A percentile compares a stretch with the other conserved stretches of the same genome.
phyloP scores from a whole-genome alignment of 257 asterid genomes.

The Nicotiana knightiana region DNA sequence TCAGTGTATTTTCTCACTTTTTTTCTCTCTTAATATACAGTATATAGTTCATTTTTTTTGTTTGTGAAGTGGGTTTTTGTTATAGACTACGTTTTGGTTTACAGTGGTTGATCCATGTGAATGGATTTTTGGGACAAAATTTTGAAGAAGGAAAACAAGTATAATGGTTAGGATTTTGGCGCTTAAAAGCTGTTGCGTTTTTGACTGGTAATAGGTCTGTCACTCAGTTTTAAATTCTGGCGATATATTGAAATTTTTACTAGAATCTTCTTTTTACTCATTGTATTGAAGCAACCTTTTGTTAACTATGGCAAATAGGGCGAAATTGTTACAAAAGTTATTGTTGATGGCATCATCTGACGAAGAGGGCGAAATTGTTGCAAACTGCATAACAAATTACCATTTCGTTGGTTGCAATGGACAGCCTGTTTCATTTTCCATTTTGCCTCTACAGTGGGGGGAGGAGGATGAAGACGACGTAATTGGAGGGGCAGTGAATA shows the following conservation, averaged over 20 bases:
- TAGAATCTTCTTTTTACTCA: neutral
- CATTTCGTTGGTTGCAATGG: slow-evolving; percentile 28
- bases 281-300: neutral
- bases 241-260: neutral
- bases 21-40: neutral
- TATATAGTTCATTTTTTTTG: neutral
- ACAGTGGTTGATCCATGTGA: neutral
- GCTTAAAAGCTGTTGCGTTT: neutral
- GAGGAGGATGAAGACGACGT: slow-evolving; percentile 10
- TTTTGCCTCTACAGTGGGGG: slow-evolving; percentile 46
- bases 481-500: slow-evolving; percentile 5
- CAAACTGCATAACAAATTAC: slow-evolving; percentile 36
- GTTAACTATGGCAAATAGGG: slow-evolving; percentile 2
- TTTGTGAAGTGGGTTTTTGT: neutral
- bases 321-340: neutral
- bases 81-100: neutral
- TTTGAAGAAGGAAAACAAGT: neutral
- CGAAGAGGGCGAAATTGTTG: slow-evolving; percentile 62
- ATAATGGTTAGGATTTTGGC: neutral
- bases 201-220: neutral
- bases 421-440: slow-evolving; percentile 37
- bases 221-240: neutral
- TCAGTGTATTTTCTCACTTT: neutral
- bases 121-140: neutral
- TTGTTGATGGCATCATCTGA: slow-evolving; percentile 50